phyloP scores from a whole-genome alignment of 176 grass and related monocot species.

The Triticum monococcum region DNA sequence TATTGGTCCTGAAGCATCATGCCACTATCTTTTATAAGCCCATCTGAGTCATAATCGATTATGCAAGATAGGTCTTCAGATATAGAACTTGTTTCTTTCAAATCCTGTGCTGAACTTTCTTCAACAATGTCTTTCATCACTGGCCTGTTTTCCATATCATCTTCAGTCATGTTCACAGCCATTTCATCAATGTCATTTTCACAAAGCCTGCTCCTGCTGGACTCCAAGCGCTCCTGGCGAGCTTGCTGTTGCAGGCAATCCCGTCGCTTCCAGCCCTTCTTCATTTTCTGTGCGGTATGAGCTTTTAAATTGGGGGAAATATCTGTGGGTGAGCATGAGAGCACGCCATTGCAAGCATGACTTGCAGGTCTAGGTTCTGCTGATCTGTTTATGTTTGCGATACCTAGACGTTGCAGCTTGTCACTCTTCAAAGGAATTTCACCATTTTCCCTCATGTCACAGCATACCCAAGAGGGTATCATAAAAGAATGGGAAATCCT shows the following conservation, averaged over 20 bases:
- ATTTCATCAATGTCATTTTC: constrained; percentile 70
- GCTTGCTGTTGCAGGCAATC: constrained; percentile 73
- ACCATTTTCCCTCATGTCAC: constrained; percentile 73
- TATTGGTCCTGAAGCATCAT: constrained; percentile 54
- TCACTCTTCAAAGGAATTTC: constrained; percentile 42
- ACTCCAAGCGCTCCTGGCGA: constrained; percentile 82
- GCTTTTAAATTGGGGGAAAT: constrained; percentile 50
- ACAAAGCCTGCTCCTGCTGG: constrained; percentile 64
- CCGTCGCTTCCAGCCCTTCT: constrained; percentile 76
- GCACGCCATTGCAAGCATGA: constrained; percentile 22
- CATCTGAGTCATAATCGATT: constrained; percentile 43
- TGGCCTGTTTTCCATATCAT: constrained; percentile 52
- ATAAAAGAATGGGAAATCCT: constrained; percentile 63
- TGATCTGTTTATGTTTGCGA: constrained; percentile 7
- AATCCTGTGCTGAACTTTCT: constrained; percentile 38
- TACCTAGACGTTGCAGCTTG: constrained; percentile 37
- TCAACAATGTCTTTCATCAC: constrained; percentile 36
- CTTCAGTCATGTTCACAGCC: constrained; percentile 82
- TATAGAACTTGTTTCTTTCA: constrained; percentile 50
- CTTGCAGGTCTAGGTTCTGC: constrained; percentile 21
- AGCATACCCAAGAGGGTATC: constrained; percentile 91
- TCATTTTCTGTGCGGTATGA: constrained; percentile 56
- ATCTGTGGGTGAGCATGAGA: constrained; percentile 34
- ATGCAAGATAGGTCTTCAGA: constrained; percentile 52
- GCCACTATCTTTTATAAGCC: constrained; percentile 48